Percentiles rank a stretch among this genome's conserved stretches.
These are phyloP conservation scores for Daldinia grandis DNA, from an alignment of 495 filamentous ascomycete genomes.

Conservation along the genomic window DNA sequence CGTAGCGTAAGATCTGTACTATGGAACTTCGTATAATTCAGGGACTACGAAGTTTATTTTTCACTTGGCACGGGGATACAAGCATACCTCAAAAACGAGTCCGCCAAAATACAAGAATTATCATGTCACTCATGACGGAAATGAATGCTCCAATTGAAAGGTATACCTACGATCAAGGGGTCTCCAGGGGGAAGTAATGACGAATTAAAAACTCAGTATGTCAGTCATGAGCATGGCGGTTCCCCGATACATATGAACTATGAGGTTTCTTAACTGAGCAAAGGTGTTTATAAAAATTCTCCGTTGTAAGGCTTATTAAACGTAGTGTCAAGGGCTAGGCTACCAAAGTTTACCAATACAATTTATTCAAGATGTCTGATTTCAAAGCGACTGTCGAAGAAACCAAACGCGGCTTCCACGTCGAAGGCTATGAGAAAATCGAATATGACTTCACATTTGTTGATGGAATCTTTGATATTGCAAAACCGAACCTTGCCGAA, in stretches of 20 bases:
- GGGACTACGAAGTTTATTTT: background rate
- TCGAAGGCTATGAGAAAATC: slow-evolving; percentile 72
- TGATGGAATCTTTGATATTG: slow-evolving; percentile 65
- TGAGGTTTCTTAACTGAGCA: background rate
- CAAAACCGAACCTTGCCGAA: slow-evolving; percentile 62
- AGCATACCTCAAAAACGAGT: no score
- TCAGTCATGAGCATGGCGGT: background rate
- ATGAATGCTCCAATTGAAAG: background rate
- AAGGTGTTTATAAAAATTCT: background rate
- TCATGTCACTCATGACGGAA: background rate
- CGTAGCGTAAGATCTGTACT: background rate
- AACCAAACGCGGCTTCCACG: slow-evolving; percentile 65
- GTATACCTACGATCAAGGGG: background rate
- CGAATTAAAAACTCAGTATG: background rate
- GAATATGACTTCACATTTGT: slow-evolving; percentile 73
- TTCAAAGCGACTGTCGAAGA: slow-evolving; percentile 64
- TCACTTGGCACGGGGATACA: background rate
- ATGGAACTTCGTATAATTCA: background rate
- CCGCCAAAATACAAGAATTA: background rate
- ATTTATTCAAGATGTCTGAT: slow-evolving; percentile 62
- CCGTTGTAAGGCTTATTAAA: background rate
- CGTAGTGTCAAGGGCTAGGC: no score
- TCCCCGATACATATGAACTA: background rate
- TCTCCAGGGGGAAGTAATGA: background rate
- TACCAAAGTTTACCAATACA: background rate